These are phyloP conservation scores for Backusella liffmaniae DNA, from an alignment of 192 early-diverging fungal genomes.

Conservation along the genomic window DNA sequence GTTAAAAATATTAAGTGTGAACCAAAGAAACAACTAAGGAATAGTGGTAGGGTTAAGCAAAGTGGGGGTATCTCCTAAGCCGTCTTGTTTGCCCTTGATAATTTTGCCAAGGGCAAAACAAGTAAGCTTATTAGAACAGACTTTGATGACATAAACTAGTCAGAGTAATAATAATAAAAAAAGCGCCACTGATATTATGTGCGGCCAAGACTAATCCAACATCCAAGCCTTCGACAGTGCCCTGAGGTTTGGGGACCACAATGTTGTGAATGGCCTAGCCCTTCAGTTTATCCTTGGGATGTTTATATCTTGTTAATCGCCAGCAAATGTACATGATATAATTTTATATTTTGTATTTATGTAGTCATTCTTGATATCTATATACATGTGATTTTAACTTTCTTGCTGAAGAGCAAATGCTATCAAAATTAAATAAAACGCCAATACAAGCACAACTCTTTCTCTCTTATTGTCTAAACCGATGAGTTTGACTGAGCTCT, in stretches of 20 bases:
- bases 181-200: constrained; percentile 74
- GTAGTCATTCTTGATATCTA: too few relatives aligned
- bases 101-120: constrained; percentile 90
- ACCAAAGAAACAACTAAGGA: constrained; percentile 11
- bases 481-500: too few relatives aligned
- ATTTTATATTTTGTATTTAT: too few relatives aligned
- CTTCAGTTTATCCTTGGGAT: too few relatives aligned
- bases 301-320: too few relatives aligned
- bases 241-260: constrained; percentile 69
- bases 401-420: too few relatives aligned
- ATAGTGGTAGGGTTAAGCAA: constrained; percentile 68
- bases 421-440: too few relatives aligned
- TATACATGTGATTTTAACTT: too few relatives aligned
- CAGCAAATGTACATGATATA: too few relatives aligned
- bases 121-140: constrained; percentile 94
- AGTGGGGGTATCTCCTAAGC: constrained; percentile 84
- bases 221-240: constrained; percentile 36
- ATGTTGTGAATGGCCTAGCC: constrained; percentile 70
- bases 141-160: constrained; percentile 85
- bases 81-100: constrained; percentile 74
- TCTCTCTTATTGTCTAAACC: too few relatives aligned
- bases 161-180: constrained; percentile 76
- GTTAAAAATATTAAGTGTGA: not conserved
- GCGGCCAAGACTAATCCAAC: constrained; percentile 70
- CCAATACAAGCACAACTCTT: too few relatives aligned